These are phyloP conservation scores for Leccinum olivaceopallidum DNA, from an alignment of 768 basidiomycete species.

Conservation along the genomic window DNA sequence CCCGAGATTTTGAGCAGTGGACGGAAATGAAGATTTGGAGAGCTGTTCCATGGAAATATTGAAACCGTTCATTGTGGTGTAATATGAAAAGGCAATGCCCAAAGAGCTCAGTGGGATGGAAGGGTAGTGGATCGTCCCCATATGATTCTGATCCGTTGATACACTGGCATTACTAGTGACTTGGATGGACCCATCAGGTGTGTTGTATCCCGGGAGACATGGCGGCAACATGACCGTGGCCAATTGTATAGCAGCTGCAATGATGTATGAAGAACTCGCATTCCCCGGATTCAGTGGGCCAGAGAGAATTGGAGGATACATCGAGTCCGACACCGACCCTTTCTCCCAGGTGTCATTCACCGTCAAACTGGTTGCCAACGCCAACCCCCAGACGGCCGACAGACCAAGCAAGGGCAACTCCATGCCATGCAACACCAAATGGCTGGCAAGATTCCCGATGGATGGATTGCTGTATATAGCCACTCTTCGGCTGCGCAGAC, in stretches of 20 bases:
- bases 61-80: background rate
- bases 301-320: background rate
- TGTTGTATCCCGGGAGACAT: background rate
- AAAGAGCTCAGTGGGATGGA: background rate
- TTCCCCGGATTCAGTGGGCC: background rate
- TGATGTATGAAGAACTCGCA: background rate
- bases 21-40: background rate
- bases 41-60: constrained; percentile 7
- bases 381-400: background rate
- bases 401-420: constrained; percentile 7
- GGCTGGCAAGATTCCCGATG: background rate
- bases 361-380: background rate
- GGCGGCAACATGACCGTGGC: rapidly evolving
- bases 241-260: background rate
- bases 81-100: background rate
- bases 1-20: background rate
- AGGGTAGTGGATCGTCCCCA: background rate
- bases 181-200: background rate
- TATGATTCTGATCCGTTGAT: background rate
- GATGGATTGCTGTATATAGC: constrained; percentile 3
- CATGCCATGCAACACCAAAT: background rate
- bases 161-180: background rate
- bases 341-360: background rate
- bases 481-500: constrained; percentile 5
- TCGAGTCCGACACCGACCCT: background rate